Base-by-base conservation (phyloP, 495 filamentous ascomycete species). In the Aspergillus mulundensis region DNA sequence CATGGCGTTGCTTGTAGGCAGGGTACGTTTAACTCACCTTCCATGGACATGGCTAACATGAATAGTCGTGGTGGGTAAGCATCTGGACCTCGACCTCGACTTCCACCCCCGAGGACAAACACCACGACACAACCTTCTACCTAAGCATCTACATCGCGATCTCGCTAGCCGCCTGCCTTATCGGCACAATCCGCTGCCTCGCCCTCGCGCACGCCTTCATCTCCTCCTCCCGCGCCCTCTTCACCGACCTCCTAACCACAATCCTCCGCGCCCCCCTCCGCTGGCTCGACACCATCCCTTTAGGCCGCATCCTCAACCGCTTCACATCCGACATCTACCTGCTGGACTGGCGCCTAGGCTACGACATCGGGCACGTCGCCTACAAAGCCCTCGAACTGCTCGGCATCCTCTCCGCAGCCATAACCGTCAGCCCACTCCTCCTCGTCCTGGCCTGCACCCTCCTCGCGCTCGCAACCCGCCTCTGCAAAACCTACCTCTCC, bases 261-360 rank as follows among this genome's bases (percentile, higher is more conserved):
- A 80, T 92, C 20, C 74, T 92, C 1, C 81, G 86, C 14, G 78
- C 87, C 19, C 88, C 87, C 0, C 68, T 87, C 8, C 73, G 87
- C 44, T 92, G 88, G 88, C 76, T 91, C 18, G 88, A 92, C 65
- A 91, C 88, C 2, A 86, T 90, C 0, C 88, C 88, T 0, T 70
- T 89, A 0, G 88, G 88, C 7, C 81, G 88, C 20, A 83, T 91
- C 30, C 61, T 91, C 14, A 92, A 91, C 70, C 80, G 88, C 6
- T 90, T 91, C 54, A 87, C 87, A 0, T 77, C 85, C 7, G 88
- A 91, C 63, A 88, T 91, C 62, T 78, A 84, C 60, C 78, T 80
- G 0, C 75, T 90, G 16, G 88, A 91, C 65, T 69, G 36, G 20
- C 75, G 77, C 24, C 64, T 90, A n/a, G 77, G 80, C 14, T 80